Base-by-base conservation (phyloP, 2,329 filamentous ascomycete species). In the Fusarium floridanum region DNA sequence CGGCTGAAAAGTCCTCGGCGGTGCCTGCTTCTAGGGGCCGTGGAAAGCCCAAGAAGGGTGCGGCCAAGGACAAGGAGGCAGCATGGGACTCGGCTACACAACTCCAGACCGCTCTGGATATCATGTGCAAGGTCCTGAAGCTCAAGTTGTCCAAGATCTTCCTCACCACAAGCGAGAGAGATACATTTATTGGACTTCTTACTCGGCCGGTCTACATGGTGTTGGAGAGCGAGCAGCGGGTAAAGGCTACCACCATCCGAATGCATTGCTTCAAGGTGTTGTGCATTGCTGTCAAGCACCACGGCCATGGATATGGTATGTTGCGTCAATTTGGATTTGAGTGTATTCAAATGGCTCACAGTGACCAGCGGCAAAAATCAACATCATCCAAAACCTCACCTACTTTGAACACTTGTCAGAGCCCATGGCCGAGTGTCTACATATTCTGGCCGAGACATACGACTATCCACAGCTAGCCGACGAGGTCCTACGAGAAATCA, bases 381-480 rank as follows among this genome's bases (percentile, higher is more conserved):
- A 95, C 55, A 97, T 99, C 79, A 95, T 98, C 64, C 97, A 99
- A 83, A 98, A 97, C 81, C 85, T 99, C 76, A 98, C 97, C 6
- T 99, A 99, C 82, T 99, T 98, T 79, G 97, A 99, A 84, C 97
- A 99, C 83, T 86, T 99, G n/a, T 96, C 97, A 1, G 97, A 99
- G 80, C 97, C 97, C 2, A 99, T 99, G 97, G 97, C 97, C 36
- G 97, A 99, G 82, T 98, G 99, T 78, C 86, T 99, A 6, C 95
- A 98, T 78, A 99, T 98, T 79, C 87, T 99, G 29, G 93, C 95
- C 1, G 95, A 98, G 81, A 96, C 98, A 85, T 99, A 98, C 85
- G 97, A 99, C 84, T 97, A 98, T 81, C 94, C 95, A 17, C 97
- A 99, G 80, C 88, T 99, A 10, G 93, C 95, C 6, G 97, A 98